phyloP scores from a whole-genome alignment of 768 basidiomycete species.

The Kwoniella sp. region DNA sequence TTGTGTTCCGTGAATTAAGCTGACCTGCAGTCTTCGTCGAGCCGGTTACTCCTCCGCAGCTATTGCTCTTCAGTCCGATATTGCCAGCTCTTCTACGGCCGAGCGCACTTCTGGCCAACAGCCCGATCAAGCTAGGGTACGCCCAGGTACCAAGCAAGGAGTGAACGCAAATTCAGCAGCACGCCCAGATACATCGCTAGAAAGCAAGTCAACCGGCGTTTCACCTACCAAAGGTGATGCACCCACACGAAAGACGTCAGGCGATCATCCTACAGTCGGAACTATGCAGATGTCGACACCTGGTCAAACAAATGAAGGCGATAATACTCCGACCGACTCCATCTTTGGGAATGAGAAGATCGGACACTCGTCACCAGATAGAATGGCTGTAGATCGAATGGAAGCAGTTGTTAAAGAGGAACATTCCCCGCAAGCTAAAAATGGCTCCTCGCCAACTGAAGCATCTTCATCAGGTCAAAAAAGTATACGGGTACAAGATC shows the following conservation, averaged over 20 bases:
- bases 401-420: conserved; percentile 6
- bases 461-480: not conserved
- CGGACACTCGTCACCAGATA: not conserved
- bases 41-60: conserved; percentile 16
- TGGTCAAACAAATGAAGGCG: not conserved
- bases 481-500: conserved; percentile 4
- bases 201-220: not conserved
- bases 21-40: conserved; percentile 15
- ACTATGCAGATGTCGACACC: not conserved
- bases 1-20: not conserved
- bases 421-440: not conserved
- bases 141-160: not conserved
- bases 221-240: conserved; percentile 5
- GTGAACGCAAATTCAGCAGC: not conserved
- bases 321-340: conserved; percentile 8
- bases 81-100: conserved; percentile 3
- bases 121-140: not conserved
- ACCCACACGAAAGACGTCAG: not conserved
- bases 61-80: conserved; percentile 7
- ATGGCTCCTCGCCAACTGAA: conserved; percentile 1
- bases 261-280: not conserved
- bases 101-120: conserved; percentile 6
- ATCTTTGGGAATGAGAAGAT: conserved; percentile 15
- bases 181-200: not conserved
- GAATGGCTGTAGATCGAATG: conserved; percentile 2